A percentile compares a stretch with the other conserved stretches of the same genome.
phyloP scores from a whole-genome alignment of 2,329 filamentous ascomycete species.

The Epichloe elymi region DNA sequence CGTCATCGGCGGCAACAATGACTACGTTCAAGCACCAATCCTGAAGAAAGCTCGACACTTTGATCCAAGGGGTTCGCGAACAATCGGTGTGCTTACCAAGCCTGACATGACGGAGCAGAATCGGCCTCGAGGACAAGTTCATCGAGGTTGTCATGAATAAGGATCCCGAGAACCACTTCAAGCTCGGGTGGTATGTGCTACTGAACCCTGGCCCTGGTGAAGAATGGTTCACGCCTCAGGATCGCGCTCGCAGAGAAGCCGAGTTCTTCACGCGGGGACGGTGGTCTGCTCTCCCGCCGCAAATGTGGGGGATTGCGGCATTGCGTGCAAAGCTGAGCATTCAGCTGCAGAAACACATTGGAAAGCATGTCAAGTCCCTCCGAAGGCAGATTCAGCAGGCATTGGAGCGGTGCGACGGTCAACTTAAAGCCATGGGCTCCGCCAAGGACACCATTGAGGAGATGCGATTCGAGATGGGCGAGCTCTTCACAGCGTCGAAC shows the following conservation, averaged over 20 bases:
- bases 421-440: constrained; percentile 36
- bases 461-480: constrained; percentile 40
- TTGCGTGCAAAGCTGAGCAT: constrained; percentile 35
- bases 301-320: constrained; percentile 32
- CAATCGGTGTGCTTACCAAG: constrained; percentile 39
- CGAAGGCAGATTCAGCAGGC: constrained; percentile 37
- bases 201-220: constrained; percentile 36
- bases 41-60: constrained; percentile 37
- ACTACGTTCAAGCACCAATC: constrained; percentile 39
- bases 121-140: constrained; percentile 40
- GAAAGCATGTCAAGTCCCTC: constrained; percentile 36
- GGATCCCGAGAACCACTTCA: constrained; percentile 36
- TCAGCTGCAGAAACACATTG: constrained; percentile 38
- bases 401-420: constrained; percentile 33
- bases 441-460: constrained; percentile 39
- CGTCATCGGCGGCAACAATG: constrained; percentile 41
- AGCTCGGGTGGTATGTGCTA: constrained; percentile 38
- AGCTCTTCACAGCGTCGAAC: constrained; percentile 38
- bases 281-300: constrained; percentile 32
- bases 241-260: constrained; percentile 29
- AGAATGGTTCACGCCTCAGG: constrained; percentile 27
- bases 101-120: constrained; percentile 39
- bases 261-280: constrained; percentile 37
- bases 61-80: constrained; percentile 34
- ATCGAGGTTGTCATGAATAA: constrained; percentile 38